Base-by-base conservation (phyloP, 805 yeast species). In the baker's yeast (Saccharomyces cerevisiae) region DNA sequence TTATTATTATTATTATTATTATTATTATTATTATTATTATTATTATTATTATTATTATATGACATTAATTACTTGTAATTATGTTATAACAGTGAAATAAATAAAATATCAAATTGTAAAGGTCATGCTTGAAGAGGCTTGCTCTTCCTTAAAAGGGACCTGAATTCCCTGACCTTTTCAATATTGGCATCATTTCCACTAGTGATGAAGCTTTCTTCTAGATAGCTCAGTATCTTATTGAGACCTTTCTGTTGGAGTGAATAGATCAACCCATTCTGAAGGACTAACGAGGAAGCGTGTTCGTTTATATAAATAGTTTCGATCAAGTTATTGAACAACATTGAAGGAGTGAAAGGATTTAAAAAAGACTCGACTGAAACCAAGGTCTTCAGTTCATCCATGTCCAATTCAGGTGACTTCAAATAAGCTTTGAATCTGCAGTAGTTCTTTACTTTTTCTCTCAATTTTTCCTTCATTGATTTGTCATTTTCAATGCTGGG, bases 251-350 rank as follows among this genome's bases (percentile, higher is more conserved):
- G 54, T 26, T 53, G 47, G 48, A 58, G 57, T 6, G 51, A 49
- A 46, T 59, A 60, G 11, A 54, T 53, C 53, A 60, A 30, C 29
- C 59, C 59, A 47, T 55, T 56, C 17, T 57, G 55, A n/a, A 62
- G 49, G 48, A 56, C 56, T 10, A 62, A 43, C 22, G 43, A 36
- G 17, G 43, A 13, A 36, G 43, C 43, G 24, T 36, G 22, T 9
- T 36, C 43, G 43, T 65, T 60, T 53, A 68, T 53, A 47, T 65
- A 60, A 2, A 65, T 52, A 6, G 70, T 63, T 51, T 69, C 73
- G 4, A 66, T 62, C 41, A 67, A 56, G 48, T 69, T 69, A 51
- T 69, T 67, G 59, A 67, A 66, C 10, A 67, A 56, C 3, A 61
- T 48, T 46, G 61, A 65, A 13, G 67, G 48, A 11, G 58, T 55